Evolutionary conservation across 192 early-diverging fungal genomes (phyloP).

Genomic region (Fimicolochytrium jonesii): DNA sequence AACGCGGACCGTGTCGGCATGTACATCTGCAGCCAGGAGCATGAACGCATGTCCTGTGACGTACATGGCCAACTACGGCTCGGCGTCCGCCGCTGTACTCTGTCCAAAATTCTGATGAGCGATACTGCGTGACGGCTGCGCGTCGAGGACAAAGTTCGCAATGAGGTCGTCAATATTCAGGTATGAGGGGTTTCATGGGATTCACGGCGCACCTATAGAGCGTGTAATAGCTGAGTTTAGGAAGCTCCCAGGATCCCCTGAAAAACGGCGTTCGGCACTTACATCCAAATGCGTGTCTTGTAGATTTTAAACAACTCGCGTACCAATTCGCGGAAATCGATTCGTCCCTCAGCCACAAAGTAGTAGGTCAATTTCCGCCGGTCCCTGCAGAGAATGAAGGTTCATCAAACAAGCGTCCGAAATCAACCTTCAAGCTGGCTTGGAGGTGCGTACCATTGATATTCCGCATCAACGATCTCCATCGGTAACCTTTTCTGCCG

Average conservation of each 20-base stretch:
- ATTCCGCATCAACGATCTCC: slow-evolving; percentile 96
- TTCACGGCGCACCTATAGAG: slow-evolving; percentile 45
- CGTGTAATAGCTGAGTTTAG: neutral
- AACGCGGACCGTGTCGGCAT: too few species aligned
- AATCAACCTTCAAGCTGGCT: too few species aligned
- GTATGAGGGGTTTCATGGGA: slow-evolving; percentile 31
- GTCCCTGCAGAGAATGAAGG: too few species aligned
- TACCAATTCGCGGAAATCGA: slow-evolving; percentile 95
- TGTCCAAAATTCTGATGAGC: too few species aligned
- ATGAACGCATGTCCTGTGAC: too few species aligned
- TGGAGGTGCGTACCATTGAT: slow-evolving; percentile 94
- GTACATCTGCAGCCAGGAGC: too few species aligned
- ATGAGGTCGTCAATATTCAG: too few species aligned
- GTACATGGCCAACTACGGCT: too few species aligned
- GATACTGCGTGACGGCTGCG: too few species aligned
- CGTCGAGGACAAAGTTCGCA: too few species aligned
- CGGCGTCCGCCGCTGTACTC: too few species aligned
- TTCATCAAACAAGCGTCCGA: too few species aligned
- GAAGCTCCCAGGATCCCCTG: neutral
- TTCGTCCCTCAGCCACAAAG: slow-evolving; percentile 87
- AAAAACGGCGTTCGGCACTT: neutral
- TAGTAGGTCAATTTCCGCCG: slow-evolving; percentile 95
- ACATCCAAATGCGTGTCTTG: slow-evolving; percentile 98
- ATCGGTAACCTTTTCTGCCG: slow-evolving; percentile 87
- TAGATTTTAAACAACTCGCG: slow-evolving; percentile 95